Conservation (phyloP, 164 flowering plant genomes). For the Annona squamosa region DNA sequence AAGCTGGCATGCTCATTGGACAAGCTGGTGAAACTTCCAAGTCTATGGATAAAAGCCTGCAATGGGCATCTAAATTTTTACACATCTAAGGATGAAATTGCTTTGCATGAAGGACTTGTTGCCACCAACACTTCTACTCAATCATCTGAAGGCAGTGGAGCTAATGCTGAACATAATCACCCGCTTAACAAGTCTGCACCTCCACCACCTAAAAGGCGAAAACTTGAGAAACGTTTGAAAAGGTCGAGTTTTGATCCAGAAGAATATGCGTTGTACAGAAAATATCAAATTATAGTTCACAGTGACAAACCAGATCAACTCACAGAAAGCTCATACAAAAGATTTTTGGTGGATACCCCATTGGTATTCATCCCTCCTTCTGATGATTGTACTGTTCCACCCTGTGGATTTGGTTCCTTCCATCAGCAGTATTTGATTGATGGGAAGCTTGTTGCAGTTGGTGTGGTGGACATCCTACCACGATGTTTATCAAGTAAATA, state of each 20-base stretch:
- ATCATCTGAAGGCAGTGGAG: constrained; percentile 16
- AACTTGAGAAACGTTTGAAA: constrained; percentile 68
- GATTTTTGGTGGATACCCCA: constrained; percentile 82
- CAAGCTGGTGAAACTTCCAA: constrained; percentile 23
- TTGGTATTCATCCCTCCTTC: constrained; percentile 57
- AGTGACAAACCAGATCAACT: constrained; percentile 63
- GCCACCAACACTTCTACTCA: constrained; percentile 10
- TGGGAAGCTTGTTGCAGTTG: constrained; percentile 89
- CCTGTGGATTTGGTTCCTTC: constrained; percentile 97
- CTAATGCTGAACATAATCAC: constrained; percentile 17
- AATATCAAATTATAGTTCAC: constrained; percentile 77
- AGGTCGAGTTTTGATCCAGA: constrained; percentile 80
- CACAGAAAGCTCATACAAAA: constrained; percentile 55
- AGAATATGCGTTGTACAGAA: constrained; percentile 73
- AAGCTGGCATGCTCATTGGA: constrained; percentile 34
- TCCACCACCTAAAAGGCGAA: constrained; percentile 31
- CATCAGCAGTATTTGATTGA: constrained; percentile 90
- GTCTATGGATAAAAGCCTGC: constrained; percentile 57
- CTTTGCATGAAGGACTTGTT: constrained; percentile 19
- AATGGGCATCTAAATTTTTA: constrained; percentile 85
- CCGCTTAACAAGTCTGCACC: constrained; percentile 17
- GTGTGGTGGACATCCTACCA: constrained; percentile 93
- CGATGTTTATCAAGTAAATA: constrained; percentile 91
- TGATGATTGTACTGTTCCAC: constrained; percentile 55
- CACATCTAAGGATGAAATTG: constrained; percentile 21